A percentile compares a stretch with the other conserved stretches of the same genome.
Conservation (phyloP, 2,329 filamentous ascomycete genomes). For the Penicillium sp. region DNA sequence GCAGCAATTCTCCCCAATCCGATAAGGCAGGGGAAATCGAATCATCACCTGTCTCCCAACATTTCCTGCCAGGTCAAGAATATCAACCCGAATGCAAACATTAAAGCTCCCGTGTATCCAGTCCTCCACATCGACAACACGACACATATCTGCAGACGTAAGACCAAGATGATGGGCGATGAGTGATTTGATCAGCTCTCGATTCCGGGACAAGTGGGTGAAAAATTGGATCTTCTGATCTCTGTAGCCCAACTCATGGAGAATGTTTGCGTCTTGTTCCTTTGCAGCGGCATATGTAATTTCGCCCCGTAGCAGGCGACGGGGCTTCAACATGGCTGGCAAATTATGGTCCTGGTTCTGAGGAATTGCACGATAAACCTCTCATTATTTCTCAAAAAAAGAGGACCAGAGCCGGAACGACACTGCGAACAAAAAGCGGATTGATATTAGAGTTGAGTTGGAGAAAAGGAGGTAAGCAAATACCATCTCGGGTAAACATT, state of each 20-base stretch:
- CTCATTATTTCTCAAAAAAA: neutral
- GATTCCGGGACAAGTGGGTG: constrained; percentile 8
- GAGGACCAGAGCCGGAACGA: too few relatives aligned
- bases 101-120: constrained; percentile 30
- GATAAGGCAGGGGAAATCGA: constrained; percentile 15
- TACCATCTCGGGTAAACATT: too few relatives aligned
- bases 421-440: too few relatives aligned
- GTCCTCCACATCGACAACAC: constrained; percentile 18
- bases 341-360: neutral
- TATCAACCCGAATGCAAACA: constrained; percentile 25
- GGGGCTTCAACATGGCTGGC: neutral
- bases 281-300: constrained; percentile 24
- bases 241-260: constrained; percentile 21
- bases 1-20: too few relatives aligned
- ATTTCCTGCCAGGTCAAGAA: constrained; percentile 4
- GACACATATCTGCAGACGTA: too few relatives aligned
- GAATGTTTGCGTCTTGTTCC: constrained; percentile 23
- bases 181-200: constrained; percentile 4
- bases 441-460: too few relatives aligned
- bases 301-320: constrained; percentile 18
- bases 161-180: too few relatives aligned
- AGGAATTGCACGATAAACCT: too few relatives aligned
- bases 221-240: constrained; percentile 17
- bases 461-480: too few relatives aligned
- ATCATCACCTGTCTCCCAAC: constrained; percentile 23